phyloP scores from a whole-genome alignment of 2,329 filamentous ascomycete species.

The Lecanicillium sp. region DNA sequence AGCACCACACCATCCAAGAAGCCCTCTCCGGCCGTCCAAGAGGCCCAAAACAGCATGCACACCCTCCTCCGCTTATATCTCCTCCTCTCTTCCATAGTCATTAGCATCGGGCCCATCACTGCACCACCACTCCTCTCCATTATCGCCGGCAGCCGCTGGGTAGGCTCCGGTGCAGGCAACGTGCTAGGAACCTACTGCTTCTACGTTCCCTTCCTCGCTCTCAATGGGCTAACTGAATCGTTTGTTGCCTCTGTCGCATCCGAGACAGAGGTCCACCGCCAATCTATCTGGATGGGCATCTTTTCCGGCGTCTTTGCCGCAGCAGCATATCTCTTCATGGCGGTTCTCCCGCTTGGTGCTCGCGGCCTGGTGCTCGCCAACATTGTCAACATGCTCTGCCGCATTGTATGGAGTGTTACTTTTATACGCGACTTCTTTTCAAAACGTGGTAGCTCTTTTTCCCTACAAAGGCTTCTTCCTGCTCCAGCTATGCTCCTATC shows the following conservation, averaged over 20 bases:
- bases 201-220: slow-evolving; percentile 84
- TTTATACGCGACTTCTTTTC: slow-evolving; percentile 65
- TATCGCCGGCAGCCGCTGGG: slow-evolving; percentile 72
- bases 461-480: slow-evolving; percentile 19
- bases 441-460: slow-evolving; percentile 27
- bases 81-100: slow-evolving; percentile 60
- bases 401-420: slow-evolving; percentile 69
- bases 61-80: slow-evolving; percentile 65
- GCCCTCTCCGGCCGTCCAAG: slow-evolving; percentile 23
- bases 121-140: slow-evolving; percentile 66
- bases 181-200: slow-evolving; percentile 79
- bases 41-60: slow-evolving; percentile 45
- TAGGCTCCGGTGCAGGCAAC: slow-evolving; percentile 59
- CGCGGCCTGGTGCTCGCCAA: slow-evolving; percentile 80
- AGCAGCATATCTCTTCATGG: slow-evolving; percentile 67
- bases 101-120: slow-evolving; percentile 65
- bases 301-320: slow-evolving; percentile 72
- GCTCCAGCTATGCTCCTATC: slow-evolving; percentile 17
- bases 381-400: slow-evolving; percentile 77
- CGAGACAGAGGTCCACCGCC: slow-evolving; percentile 62
- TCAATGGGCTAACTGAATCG: slow-evolving; percentile 87
- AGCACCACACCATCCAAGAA: slow-evolving; percentile 13
- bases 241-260: slow-evolving; percentile 86
- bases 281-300: slow-evolving; percentile 75
- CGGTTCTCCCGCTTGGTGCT: slow-evolving; percentile 62